phyloP scores from a whole-genome alignment of 805 yeast species.

The Wickerhamiella kazuoi region DNA sequence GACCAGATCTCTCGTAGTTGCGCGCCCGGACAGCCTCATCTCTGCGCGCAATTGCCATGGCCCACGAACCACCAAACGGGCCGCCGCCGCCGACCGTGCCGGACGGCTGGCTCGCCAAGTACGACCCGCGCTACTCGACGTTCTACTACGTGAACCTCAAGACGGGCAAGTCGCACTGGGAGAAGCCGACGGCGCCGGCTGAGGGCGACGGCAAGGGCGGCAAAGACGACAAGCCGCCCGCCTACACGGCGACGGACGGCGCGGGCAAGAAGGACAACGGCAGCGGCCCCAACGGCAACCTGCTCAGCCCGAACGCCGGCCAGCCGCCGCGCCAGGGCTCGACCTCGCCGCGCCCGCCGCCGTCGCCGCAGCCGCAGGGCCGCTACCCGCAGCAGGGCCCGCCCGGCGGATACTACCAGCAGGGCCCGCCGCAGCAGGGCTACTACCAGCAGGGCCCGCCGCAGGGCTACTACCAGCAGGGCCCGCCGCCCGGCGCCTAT shows the following conservation, averaged over 20 bases:
- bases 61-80: too few relatives aligned
- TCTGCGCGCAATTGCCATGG: too few relatives aligned
- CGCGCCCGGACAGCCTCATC: too few relatives aligned
- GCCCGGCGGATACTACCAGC: constrained; percentile 2
- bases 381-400: not conserved
- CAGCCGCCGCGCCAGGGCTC: constrained; percentile 2
- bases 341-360: constrained; percentile 1
- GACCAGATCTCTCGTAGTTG: too few relatives aligned
- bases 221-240: constrained; percentile 4
- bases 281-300: not conserved
- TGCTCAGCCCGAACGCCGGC: constrained; percentile 1
- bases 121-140: constrained; percentile 31
- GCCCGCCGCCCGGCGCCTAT: too few relatives aligned
- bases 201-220: constrained; percentile 6
- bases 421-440: constrained; percentile 18
- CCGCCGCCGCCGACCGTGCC: constrained; percentile 15
- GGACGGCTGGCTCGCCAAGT: constrained; percentile 24
- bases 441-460: constrained; percentile 21
- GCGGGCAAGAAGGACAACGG: not conserved
- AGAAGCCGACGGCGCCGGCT: constrained; percentile 37
- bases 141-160: constrained; percentile 66
- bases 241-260: too few relatives aligned
- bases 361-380: constrained; percentile 3
- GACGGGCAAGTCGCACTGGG: constrained; percentile 80
- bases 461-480: constrained; percentile 11